These are phyloP conservation scores for Cercophora sp. DNA, from an alignment of 495 filamentous ascomycete species.

Conservation along the genomic window DNA sequence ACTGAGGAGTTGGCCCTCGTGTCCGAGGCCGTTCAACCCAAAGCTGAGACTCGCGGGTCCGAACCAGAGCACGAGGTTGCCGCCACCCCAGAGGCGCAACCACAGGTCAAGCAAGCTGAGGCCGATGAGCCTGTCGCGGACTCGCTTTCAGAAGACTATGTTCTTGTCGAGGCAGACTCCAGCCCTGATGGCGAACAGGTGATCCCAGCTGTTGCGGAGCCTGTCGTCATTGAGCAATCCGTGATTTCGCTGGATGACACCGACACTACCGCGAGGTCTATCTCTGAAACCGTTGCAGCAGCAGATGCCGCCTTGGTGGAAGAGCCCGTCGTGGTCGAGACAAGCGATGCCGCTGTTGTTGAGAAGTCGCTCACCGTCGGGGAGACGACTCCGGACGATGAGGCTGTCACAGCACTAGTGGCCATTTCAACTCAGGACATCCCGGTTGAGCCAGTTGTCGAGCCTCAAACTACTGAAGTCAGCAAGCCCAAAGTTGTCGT, in stretches of 20 bases:
- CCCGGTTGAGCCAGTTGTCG: background rate
- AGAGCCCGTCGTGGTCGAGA: slow-evolving; percentile 2
- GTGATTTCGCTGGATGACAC: slow-evolving; percentile 12
- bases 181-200: slow-evolving; percentile 12
- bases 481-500: too few relatives aligned
- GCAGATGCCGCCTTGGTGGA: background rate
- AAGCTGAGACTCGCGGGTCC: background rate
- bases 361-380: background rate
- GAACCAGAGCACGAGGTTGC: background rate
- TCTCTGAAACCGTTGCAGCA: background rate
- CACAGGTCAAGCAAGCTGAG: background rate
- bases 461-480: background rate
- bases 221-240: slow-evolving; percentile 14
- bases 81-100: background rate
- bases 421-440: too few relatives aligned
- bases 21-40: background rate
- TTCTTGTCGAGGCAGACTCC: slow-evolving; percentile 18
- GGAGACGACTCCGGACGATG: too few relatives aligned
- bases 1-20: background rate
- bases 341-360: background rate
- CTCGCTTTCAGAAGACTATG: slow-evolving; percentile 18
- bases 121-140: slow-evolving; percentile 6
- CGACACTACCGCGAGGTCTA: slow-evolving; percentile 6
- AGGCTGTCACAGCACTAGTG: too few relatives aligned
- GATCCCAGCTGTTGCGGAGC: slow-evolving; percentile 10